Base-by-base conservation (phyloP, 306 rosid genomes). In the Oemleria cerasiformis region DNA sequence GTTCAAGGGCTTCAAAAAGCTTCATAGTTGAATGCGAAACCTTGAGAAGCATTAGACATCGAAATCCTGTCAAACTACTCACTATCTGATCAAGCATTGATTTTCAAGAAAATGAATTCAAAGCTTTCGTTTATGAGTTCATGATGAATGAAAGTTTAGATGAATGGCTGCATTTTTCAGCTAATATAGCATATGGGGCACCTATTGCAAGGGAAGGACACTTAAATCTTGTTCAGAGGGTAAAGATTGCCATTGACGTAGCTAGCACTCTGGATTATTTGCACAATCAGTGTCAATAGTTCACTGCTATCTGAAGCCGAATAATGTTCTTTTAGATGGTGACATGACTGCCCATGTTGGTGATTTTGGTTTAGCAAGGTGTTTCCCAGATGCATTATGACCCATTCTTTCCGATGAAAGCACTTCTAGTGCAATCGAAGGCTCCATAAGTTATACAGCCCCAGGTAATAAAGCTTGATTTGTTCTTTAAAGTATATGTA, bases 1-100 rank as follows among this genome's bases (percentile, higher is more conserved):
- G 19, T 10, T 30, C 57, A 62, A 41, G 50, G 20, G 78, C 50
- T 12, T 12, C 50, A 13, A 45, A 20, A 53, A 64, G 78, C 42
- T 74, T 74, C 47, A 15, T 76, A 41, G 70, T 70, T 19, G 80
- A 76, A 63, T 76, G 77, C 41, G 76, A 72, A 64, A 68, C 73
- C 25, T 42, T 71, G 39, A 38, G 40, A 49, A 71, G 43, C 67
- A 34, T 77, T 20, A 67, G 69, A 54, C 77, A 72, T 43, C 45
- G 81, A 7, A 78, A 72, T 53, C 68, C 66, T 30, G 73, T 66
- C 64, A 72, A 60, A 20, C 34, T 72, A 38, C 16, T 65, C 12
- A 45, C 73, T 2, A 53, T 63, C 0, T 77, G 81, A 20, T 66
- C 68, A 9, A 50, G 73, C 20, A 40, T 63, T 0, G 73, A 78